These are phyloP conservation scores for Coemansia sp. DNA, from an alignment of 192 early-diverging fungal genomes.

Conservation along the genomic window DNA sequence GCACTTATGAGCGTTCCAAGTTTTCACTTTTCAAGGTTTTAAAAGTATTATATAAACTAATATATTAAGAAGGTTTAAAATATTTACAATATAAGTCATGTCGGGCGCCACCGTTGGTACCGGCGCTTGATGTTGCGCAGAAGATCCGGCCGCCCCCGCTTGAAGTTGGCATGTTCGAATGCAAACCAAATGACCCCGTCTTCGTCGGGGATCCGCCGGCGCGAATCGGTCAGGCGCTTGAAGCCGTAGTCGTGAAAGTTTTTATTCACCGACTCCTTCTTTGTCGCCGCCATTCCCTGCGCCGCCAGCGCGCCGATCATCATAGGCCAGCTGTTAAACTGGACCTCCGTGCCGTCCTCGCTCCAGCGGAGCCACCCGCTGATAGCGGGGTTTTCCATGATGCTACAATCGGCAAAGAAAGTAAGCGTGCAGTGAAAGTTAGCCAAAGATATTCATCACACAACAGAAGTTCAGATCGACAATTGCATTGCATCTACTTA, in stretches of 20 bases:
- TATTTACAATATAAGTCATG: background rate
- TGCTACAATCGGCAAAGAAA: background rate
- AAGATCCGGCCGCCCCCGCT: background rate
- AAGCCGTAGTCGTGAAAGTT: conserved; percentile 13
- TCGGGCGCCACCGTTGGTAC: background rate
- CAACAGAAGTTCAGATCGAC: background rate
- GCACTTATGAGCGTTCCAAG: background rate
- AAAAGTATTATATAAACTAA: background rate
- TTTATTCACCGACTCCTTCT: conserved; percentile 5
- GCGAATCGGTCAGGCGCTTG: conserved; percentile 6
- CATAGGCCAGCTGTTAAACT: background rate
- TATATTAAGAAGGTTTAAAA: conserved; percentile 1
- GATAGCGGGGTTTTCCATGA: background rate
- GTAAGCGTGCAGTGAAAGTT: background rate
- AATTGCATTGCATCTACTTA: background rate
- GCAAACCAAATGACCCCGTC: background rate
- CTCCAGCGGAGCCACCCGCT: conserved; percentile 13
- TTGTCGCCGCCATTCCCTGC: conserved; percentile 1
- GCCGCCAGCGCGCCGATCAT: background rate
- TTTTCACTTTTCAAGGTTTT: background rate
- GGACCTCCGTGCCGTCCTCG: background rate
- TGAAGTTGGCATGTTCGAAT: background rate
- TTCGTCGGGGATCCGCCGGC: background rate
- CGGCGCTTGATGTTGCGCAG: background rate
- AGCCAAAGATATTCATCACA: background rate